Evolutionary conservation across 192 early-diverging fungal genomes (phyloP), one percentile per base, ranked within the genome.

Genomic region (Lobosporangium transversale): DNA sequence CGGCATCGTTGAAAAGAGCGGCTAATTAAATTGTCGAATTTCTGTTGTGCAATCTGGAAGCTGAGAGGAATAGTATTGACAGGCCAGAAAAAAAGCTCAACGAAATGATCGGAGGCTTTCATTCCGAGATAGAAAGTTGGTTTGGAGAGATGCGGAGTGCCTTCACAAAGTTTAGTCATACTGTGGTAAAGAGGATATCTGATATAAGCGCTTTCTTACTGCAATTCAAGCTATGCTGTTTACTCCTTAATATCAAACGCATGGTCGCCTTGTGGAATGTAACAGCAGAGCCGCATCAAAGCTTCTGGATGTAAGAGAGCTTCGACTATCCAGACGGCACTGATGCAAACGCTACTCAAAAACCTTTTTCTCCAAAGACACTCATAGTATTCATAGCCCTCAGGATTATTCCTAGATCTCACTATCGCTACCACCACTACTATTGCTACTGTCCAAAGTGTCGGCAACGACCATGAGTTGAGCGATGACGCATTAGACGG

Each of bases 41-140:
- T 74, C 43, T 54, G 51, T 43, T 50, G 50, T 33, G 61, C 70
- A 3, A 48, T 64, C 27, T 42, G 70, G 17, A 74, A 74, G 61
- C 27, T n/a, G 3, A 64, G 31, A 48, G 69, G 53, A 11, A 27
- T 51, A 5, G 42, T 36, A 18, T 47, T 74, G 32, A 53, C 60
- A 58, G 40, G 44, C 4, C 52, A 47, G 70, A 74, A 31, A 52
- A 35, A 11, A 32, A 29, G 1, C 64, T 64, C 30, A 64, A 74
- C 32, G 53, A 20, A 14, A 51, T 49, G 31, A 45, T 74, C 31
- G 70, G 70, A 15, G 57, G 62, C 31, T 74, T 74, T 45, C 70
- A 62, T 15, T 74, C 70, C 26, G 12, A 40, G 43, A 49, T 74
- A 20, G 61, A 74, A 47, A 58, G 52, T 27, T 53, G 42, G 0